Base-by-base conservation (phyloP, 192 early-diverging fungal species). In the Umbelopsis sp. region DNA sequence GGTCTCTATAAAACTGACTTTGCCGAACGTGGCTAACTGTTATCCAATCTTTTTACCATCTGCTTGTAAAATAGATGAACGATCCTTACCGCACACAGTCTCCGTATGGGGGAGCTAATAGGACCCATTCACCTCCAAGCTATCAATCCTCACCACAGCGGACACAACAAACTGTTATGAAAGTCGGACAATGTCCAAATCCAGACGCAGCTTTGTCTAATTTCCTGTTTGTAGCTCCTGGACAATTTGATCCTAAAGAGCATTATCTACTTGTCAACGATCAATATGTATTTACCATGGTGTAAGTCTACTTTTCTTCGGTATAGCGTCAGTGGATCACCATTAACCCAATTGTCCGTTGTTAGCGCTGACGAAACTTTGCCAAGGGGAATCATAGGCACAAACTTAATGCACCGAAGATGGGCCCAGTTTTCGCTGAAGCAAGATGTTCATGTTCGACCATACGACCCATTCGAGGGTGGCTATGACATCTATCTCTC, bases 201-300 rank as follows among this genome's bases (percentile, higher is more conserved):
- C 76, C 75, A 43, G 50, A 54, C 4, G 68, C 84, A 43, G 86
- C 86, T 4, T 74, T 90, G 54, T 92, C 90, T 14, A 98, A 98
- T 81, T 85, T 84, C 73, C 81, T 96, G n/a, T 89, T 88, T 45
- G 83, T 95, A 20, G 89, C 83, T 78, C 80, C 88, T 16, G 76
- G 85, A 26, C 92, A 94, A 75, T 92, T 97, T 70, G 81, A 91
- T 41, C 82, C 87, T 14, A 75, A 75, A 24, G 83, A 85, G 24
- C 86, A 83, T 45, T 95, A 96, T 75, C 84, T 96, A 26, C 70
- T 90, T 21, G 82, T 97, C 65, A 90, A 97, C 69, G 88, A 90
- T 45, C 80, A 86, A 68, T 95, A 84, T 78, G 89, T 93, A 8
- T 97, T 98, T 73, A 92, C 92, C 25, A 82, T 96, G 65, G 83